Evolutionary conservation across 257 asterid genomes (phyloP), one percentile per base, ranked within the genome.

Genomic region (Solanum piurae): DNA sequence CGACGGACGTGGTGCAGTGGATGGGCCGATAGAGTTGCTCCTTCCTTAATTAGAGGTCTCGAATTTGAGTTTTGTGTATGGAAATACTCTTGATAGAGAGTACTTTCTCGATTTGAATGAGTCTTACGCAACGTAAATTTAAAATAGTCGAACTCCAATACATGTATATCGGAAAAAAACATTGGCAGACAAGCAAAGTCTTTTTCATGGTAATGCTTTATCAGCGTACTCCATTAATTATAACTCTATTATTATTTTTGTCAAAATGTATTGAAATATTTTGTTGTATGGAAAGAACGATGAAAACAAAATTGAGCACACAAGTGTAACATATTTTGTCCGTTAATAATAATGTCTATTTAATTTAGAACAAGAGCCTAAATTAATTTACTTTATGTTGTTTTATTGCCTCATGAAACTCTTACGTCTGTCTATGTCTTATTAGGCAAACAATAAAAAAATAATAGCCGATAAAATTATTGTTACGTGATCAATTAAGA

Each of bases 61-160:
- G 8, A 6, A 52, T 52, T 2, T 3, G 1, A 5, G 6, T 0
- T 1, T 5, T 2, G 21, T 49, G 6, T 2, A 49, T 5, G 0
- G 1, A 2, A 52, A 5, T 2, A 2, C 6, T 16, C 0, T 52
- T 16, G 9, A 16, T 16, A 5, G 3, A 0, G 0, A 49, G 3
- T 1, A 2, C 3, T 49, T 49, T 0, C 3, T 8, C 3, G 31
- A 29, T 29, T 0, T 52, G 8, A 16, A 52, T 52, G 0, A 0
- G 5, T 52, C 23, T 6, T 52, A 6, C 0, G 0, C 4, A 18
- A 0, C 0, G 10, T 2, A 55, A 55, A 55, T 55, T 0, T 4
- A 18, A 55, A 55, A 55, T 55, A 55, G 0, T 55, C 1, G 1
- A 18, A 55, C 9, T 55, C 0, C 9, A 55, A 1, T 55, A 55